A percentile compares a stretch with the other conserved stretches of the same genome.
phyloP scores from a whole-genome alignment of 1,284 basidiomycete genomes.

The Ustilago loliicola region DNA sequence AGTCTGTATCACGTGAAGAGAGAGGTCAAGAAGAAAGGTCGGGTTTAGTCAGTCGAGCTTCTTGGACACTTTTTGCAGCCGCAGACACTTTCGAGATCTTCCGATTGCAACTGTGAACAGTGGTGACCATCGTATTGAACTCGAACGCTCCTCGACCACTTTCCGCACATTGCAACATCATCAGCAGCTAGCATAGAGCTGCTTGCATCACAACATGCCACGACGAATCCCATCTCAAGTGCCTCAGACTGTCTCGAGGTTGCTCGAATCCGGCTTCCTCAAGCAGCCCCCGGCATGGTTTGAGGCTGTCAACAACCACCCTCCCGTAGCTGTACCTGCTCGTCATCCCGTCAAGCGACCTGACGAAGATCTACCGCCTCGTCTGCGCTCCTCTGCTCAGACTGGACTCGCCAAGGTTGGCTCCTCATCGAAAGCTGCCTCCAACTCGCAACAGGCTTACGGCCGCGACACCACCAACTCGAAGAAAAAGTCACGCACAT shows the following conservation, averaged over 20 bases:
- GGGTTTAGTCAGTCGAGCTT: conserved; percentile 9
- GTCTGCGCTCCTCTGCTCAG: conserved; percentile 28
- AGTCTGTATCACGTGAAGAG: conserved; percentile 26
- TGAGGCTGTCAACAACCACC: conserved; percentile 85
- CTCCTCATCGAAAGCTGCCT: conserved; percentile 31
- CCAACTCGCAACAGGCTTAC: conserved; percentile 7
- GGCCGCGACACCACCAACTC: conserved; percentile 56
- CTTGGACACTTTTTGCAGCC: conserved; percentile 24
- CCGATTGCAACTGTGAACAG: not conserved
- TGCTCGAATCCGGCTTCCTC: conserved; percentile 81
- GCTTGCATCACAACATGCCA: conserved; percentile 75
- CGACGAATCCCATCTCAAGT: conserved; percentile 88
- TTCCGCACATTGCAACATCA: not conserved
- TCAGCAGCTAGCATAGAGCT: not conserved
- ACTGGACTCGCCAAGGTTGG: conserved; percentile 18
- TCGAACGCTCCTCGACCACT: not conserved
- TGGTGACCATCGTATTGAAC: not conserved
- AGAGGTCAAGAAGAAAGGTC: conserved; percentile 25
- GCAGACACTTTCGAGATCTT: conserved; percentile 2
- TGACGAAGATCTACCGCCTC: conserved; percentile 69
- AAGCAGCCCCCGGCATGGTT: conserved; percentile 85
- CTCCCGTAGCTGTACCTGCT: conserved; percentile 85
- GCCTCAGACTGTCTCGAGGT: conserved; percentile 85
- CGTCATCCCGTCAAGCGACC: conserved; percentile 77
- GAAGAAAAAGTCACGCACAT: conserved; percentile 69